These are phyloP conservation scores for Volvox africanus DNA, from an alignment of 139 green algal species.

Conservation along the genomic window DNA sequence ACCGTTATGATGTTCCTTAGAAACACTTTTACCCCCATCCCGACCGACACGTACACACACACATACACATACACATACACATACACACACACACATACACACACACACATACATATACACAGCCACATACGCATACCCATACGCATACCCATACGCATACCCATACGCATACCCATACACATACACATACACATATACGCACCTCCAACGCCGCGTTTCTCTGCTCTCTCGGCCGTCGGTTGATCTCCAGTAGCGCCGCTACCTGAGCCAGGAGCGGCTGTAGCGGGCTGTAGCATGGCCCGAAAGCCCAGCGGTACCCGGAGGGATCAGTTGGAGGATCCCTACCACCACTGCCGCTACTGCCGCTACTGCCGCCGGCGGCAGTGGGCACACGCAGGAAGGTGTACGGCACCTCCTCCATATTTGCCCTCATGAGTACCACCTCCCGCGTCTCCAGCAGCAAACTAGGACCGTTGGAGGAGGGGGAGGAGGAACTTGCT, in stretches of 20 bases:
- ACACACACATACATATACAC: too few species aligned
- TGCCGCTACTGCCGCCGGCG: background rate
- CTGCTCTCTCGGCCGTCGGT: conserved; percentile 68
- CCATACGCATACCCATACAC: too few species aligned
- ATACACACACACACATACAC: background rate
- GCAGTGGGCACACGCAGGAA: conserved; percentile 52
- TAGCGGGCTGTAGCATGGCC: conserved; percentile 75
- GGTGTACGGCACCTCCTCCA: conserved; percentile 77
- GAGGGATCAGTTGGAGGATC: background rate
- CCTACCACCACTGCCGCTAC: background rate
- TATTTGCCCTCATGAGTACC: conserved; percentile 83
- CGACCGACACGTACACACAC: too few species aligned
- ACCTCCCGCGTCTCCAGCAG: conserved; percentile 22
- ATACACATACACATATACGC: too few species aligned
- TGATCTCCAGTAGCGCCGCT: conserved; percentile 75
- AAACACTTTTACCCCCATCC: too few species aligned
- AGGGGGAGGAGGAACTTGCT: background rate
- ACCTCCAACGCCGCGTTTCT: conserved; percentile 68
- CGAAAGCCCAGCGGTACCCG: conserved; percentile 73
- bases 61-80: background rate
- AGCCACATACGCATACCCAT: background rate
- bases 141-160: background rate
- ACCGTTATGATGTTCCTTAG: too few species aligned
- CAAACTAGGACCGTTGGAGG: background rate
- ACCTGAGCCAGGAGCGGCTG: conserved; percentile 73